These are phyloP conservation scores for Camellia lanceoleosa DNA, from an alignment of 148 eudicot species.

Conservation along the genomic window DNA sequence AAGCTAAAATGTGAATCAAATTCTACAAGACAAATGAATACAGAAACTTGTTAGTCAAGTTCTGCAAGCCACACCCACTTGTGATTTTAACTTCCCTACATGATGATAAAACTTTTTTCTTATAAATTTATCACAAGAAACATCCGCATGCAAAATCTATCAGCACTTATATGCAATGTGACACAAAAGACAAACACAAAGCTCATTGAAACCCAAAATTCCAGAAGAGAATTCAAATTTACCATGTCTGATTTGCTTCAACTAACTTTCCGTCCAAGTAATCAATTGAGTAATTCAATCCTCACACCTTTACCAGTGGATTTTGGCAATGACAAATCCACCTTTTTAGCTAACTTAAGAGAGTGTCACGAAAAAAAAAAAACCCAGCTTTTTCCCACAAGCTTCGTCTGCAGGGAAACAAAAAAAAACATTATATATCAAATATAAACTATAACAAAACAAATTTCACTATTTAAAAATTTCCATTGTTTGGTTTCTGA, in stretches of 20 bases:
- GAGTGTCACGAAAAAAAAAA: not conserved
- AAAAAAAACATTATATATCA: not conserved
- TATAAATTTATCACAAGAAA: too few relatives aligned
- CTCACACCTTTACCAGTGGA: slow-evolving; percentile 1
- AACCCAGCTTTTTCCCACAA: not conserved
- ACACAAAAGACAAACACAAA: not conserved
- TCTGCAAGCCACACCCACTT: not conserved
- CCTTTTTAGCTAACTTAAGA: not conserved
- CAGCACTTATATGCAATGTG: not conserved
- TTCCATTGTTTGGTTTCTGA: not conserved
- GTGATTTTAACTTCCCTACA: not conserved
- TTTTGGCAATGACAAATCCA: not conserved
- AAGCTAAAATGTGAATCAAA: not conserved
- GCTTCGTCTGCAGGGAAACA: not conserved
- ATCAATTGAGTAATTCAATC: not conserved
- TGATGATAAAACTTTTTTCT: not conserved
- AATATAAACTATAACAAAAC: not conserved
- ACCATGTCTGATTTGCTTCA: slow-evolving; percentile 10
- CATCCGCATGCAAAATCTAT: too few relatives aligned
- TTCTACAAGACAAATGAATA: not conserved
- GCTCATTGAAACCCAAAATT: not conserved
- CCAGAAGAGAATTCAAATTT: not conserved
- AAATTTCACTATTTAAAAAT: not conserved
- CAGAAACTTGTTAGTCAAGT: not conserved
- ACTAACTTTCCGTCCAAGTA: not conserved